Evolutionary conservation across 2,329 filamentous ascomycete species (phyloP).

Genomic region (Fusarium domesticum): DNA sequence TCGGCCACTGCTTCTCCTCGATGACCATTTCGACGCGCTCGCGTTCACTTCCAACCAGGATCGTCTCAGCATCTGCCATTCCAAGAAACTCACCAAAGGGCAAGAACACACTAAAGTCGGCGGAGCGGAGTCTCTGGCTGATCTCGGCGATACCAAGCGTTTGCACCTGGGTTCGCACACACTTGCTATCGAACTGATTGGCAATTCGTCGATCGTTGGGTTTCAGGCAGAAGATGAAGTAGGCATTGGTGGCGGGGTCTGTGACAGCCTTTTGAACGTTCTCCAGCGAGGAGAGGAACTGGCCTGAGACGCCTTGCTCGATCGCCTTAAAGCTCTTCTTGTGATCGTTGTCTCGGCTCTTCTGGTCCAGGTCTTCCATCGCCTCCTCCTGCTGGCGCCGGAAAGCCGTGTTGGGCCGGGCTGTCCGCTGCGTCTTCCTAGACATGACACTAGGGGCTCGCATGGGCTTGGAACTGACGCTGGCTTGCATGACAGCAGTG

Average conservation of each 20-base stretch:
- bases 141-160: constrained; percentile 97
- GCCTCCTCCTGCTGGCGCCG: constrained; percentile 42
- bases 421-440: constrained; percentile 58
- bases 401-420: constrained; percentile 32
- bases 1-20: constrained; percentile 87
- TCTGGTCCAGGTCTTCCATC: constrained; percentile 46
- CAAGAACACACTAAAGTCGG: constrained; percentile 93
- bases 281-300: constrained; percentile 85
- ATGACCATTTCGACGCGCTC: constrained; percentile 91
- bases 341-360: constrained; percentile 47
- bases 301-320: constrained; percentile 85
- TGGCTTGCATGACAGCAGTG: constrained; percentile 89
- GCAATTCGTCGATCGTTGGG: constrained; percentile 95
- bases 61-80: constrained; percentile 76
- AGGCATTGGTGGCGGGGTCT: constrained; percentile 80
- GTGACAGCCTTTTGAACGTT: constrained; percentile 87
- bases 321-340: constrained; percentile 44
- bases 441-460: constrained; percentile 91
- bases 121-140: constrained; percentile 85
- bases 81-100: constrained; percentile 95
- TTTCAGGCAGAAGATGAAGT: constrained; percentile 96
- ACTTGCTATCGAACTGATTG: constrained; percentile 99
- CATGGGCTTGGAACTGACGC: constrained; percentile 91
- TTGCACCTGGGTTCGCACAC: constrained; percentile 89
- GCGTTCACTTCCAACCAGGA: constrained; percentile 85